These are phyloP conservation scores for Rhododendron simsii DNA, from an alignment of 148 eudicot genomes.

Conservation along the genomic window DNA sequence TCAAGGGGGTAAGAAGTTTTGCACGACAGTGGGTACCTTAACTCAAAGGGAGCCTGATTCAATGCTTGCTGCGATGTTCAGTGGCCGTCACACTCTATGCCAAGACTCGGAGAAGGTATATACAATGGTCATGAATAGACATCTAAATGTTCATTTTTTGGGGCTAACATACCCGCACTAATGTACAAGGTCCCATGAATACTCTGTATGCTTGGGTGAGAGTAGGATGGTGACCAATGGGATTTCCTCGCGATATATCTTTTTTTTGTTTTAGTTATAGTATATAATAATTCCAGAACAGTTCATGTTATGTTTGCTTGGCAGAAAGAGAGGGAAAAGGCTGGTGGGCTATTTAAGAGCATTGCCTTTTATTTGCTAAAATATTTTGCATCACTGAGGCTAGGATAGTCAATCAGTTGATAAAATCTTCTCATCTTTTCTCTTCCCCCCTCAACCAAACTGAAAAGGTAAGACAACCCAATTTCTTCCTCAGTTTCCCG, in stretches of 20 bases:
- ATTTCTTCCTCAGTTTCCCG: not conserved
- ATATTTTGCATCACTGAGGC: not conserved
- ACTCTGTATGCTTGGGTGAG: not conserved
- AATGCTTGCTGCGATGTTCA: constrained; percentile 98
- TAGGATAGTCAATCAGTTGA: not conserved
- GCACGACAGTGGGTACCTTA: constrained; percentile 81
- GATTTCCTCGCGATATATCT: not conserved
- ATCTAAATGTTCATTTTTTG: not conserved
- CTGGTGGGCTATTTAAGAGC: not conserved
- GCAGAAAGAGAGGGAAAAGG: not conserved
- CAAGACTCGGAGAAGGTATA: constrained; percentile 68
- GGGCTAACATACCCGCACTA: not conserved
- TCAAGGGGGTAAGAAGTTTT: constrained; percentile 81
- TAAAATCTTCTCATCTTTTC: not conserved
- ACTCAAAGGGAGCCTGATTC: constrained; percentile 90
- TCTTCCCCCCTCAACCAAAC: not conserved
- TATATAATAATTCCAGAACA: not conserved
- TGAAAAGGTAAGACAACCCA: not conserved
- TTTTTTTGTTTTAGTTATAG: not conserved
- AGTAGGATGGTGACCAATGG: not conserved
- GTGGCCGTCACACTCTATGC: constrained; percentile 84
- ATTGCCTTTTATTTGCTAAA: not conserved
- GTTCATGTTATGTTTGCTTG: not conserved
- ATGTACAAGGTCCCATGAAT: not conserved
- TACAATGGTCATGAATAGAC: not conserved